Percentiles rank a stretch among this genome's conserved stretches.
These are phyloP conservation scores for Xylaria telfairii DNA, from an alignment of 495 filamentous ascomycete species.

Conservation along the genomic window DNA sequence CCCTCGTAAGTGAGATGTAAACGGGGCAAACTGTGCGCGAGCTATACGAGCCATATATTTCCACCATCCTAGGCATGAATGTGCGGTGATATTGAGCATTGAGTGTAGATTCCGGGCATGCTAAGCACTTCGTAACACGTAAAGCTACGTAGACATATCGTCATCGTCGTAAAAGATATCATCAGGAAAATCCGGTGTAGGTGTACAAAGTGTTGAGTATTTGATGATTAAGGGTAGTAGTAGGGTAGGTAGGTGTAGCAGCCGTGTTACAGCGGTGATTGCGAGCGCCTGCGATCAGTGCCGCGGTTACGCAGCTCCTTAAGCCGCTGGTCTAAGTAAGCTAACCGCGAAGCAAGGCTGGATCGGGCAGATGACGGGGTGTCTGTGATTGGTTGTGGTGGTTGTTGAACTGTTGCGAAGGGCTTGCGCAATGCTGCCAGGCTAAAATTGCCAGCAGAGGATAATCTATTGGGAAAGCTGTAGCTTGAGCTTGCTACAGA, in stretches of 20 bases:
- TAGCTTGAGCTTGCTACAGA: slow-evolving; percentile 48
- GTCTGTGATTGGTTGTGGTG: slow-evolving; percentile 34
- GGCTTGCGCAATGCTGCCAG: slow-evolving; percentile 51
- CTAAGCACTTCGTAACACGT: slow-evolving; percentile 24
- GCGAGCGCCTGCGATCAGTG: slow-evolving; percentile 40
- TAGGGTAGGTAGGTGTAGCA: background rate
- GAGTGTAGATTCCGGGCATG: slow-evolving; percentile 25
- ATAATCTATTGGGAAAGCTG: slow-evolving; percentile 57
- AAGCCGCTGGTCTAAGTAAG: slow-evolving; percentile 58
- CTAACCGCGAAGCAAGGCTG: slow-evolving; percentile 52
- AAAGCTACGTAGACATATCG: slow-evolving; percentile 32
- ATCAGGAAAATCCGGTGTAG: slow-evolving; percentile 32
- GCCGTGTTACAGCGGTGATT: slow-evolving; percentile 47
- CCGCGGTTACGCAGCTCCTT: slow-evolving; percentile 54
- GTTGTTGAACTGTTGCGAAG: slow-evolving; percentile 52
- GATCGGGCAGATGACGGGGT: slow-evolving; percentile 42
- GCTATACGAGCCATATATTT: slow-evolving; percentile 17
- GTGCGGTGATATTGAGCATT: slow-evolving; percentile 16
- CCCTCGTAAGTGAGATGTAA: slow-evolving; percentile 13
- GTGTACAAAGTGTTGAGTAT: slow-evolving; percentile 22
- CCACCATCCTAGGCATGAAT: slow-evolving; percentile 19
- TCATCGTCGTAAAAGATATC: slow-evolving; percentile 41
- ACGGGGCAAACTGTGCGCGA: slow-evolving; percentile 21
- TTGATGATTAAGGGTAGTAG: slow-evolving; percentile 5
- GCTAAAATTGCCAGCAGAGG: slow-evolving; percentile 47